phyloP scores from a whole-genome alignment of 2,329 filamentous ascomycete species.

The Pseudonectria buxi region DNA sequence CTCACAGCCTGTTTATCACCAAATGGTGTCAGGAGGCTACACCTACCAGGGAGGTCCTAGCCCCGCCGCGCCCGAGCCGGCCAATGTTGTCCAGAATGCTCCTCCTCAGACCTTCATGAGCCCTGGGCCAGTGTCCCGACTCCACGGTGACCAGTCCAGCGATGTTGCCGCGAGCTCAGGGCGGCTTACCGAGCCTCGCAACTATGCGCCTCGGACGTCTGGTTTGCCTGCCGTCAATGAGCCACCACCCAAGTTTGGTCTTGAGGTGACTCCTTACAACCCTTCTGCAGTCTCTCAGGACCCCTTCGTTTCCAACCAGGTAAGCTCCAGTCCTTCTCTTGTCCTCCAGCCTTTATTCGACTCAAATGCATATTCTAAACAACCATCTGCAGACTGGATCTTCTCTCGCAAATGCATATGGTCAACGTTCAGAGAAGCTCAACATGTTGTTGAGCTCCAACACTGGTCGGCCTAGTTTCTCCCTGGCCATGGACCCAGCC shows the following conservation, averaged over 20 bases:
- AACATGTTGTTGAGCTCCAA: slow-evolving; percentile 28
- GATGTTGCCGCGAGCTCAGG: slow-evolving; percentile 4
- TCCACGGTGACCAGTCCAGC: slow-evolving; percentile 1
- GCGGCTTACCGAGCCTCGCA: slow-evolving; percentile 34
- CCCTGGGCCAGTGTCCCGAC: slow-evolving; percentile 13
- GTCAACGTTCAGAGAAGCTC: slow-evolving; percentile 31
- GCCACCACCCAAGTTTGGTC: slow-evolving; percentile 34
- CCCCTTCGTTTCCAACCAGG: slow-evolving; percentile 11
- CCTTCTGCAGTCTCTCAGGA: slow-evolving; percentile 5
- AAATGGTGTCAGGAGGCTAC: no score
- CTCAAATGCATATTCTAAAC: slow-evolving; percentile 5
- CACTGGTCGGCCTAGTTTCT: slow-evolving; percentile 27
- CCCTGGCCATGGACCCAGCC: slow-evolving; percentile 28
- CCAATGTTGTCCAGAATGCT: slow-evolving; percentile 9
- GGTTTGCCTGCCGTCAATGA: slow-evolving; percentile 17
- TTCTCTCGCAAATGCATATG: slow-evolving; percentile 8
- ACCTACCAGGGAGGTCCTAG: no score
- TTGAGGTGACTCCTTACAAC: slow-evolving; percentile 10
- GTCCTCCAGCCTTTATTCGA: slow-evolving; percentile 2
- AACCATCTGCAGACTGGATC: slow-evolving; percentile 4
- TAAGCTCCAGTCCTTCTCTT: neutral
- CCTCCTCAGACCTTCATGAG: slow-evolving; percentile 6
- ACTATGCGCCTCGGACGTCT: slow-evolving; percentile 32
- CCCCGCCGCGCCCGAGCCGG: slow-evolving; percentile 7
- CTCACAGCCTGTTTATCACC: no score